Evolutionary conservation across 495 filamentous ascomycete genomes (phyloP), one percentile per base, ranked within the genome.

Genomic region (Hapsidospora chrysogenum): DNA sequence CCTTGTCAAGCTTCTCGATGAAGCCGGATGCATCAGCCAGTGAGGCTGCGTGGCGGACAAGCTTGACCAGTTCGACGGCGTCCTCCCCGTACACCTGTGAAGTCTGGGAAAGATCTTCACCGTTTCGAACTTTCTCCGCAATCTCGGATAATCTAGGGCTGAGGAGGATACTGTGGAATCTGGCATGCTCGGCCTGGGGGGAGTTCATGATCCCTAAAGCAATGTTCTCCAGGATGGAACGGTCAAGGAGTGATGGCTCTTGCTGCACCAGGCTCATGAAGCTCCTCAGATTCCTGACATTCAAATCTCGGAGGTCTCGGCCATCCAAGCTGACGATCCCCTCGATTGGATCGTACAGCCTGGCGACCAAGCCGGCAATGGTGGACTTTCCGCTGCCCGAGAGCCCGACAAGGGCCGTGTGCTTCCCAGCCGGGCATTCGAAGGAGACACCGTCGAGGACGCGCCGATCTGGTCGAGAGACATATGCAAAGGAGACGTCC

Each of bases 381-480:
- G 77, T 82, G 2, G 73, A 78, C 43, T 84, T 84, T n/a, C 78
- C 78, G 39, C 68, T 72, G 15, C 78, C 78, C 10, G 76, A 79
- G 9, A 74, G 53, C 11, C 78, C 78, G 5, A 82, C 73, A 27
- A 84, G 63, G 1, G 74, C 77, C 1, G 77, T 76, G 23, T 63
- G 57, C 40, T 74, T 68, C 27, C 65, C 66, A 2, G 68, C 58
- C 7, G 66, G 63, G 17, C 75, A 56, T 4, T 46, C 48, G 11
- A 78, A 47, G 13, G 48, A 58, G 20, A 79, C 49, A 9, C 57
- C 43, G 17, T 67, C 43, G 7, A 73, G 46, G 9, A 76, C 65
- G 3, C 50, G 58, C 11, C 69, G 53, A n/a, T 71, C 63, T 0
- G 70, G 68, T 1, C 76, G 56, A 1, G 73, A 64, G 13, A 73